Base-by-base conservation (phyloP, 768 basidiomycete species). In the Serendipita sp. region DNA sequence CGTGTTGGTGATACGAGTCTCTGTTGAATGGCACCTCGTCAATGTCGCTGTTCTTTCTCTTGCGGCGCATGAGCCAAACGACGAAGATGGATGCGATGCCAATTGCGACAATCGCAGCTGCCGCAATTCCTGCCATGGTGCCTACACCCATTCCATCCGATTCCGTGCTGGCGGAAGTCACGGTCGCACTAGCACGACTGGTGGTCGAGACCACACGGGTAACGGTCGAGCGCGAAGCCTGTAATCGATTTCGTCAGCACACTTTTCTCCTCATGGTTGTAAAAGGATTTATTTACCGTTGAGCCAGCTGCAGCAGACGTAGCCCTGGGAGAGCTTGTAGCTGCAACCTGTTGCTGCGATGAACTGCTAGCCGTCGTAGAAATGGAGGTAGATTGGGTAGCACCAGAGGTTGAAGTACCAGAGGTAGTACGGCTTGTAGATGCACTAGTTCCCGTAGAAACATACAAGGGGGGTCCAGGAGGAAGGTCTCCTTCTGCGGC, bases 1-100 rank as follows among this genome's bases (percentile, higher is more conserved):
- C 88, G 67, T 80, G 78, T 63, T 84, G 82, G 63, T 81, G 80
- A 78, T 86, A 86, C 8, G 79, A 79, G 48, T 74, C 72, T 1
- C 83, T 73, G 67, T 82, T 78, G 72, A 86, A 89, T 38, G 67
- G 67, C 62, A 71, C 71, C 45, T 66, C 58, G 51, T 18, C 70
- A 73, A 54, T 73, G 70, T 32, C 79, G 78, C 0, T 75, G 75
- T n/a, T 76, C 72, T 18, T 11, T 76, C 65, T 67, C 47, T 47
- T 65, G 73, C 76, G 15, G 63, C 77, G 76, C 64, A 76, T 64
- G 65, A 77, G 73, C 69, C 72, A 78, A 16, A 74, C 56, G 13
- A 74, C 65, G 11, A 71, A 73, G 30, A 72, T 71, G 18, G 74
- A 54, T 30, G 77, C 64, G 32, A 73, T 71, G 1, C 71, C 73